phyloP scores from a whole-genome alignment of 352 stramenopile species.

The Pythium biforme region DNA sequence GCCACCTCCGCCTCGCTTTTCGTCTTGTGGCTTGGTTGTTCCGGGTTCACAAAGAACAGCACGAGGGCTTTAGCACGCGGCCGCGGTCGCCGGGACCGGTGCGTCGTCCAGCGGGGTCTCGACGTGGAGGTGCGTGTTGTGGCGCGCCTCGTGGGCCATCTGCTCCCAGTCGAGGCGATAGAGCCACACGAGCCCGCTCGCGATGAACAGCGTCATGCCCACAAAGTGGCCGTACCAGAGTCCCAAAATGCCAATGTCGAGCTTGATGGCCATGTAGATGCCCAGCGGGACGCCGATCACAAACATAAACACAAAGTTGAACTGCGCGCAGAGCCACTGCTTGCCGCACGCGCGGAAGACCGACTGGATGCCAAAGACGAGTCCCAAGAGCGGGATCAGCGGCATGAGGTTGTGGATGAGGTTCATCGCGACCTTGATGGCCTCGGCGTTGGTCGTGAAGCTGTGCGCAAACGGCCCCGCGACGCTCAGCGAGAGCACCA shows the following conservation, averaged over 20 bases:
- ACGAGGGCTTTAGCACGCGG: conserved; percentile 7
- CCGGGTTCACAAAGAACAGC: neutral
- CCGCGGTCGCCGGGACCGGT: neutral
- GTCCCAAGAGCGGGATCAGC: conserved; percentile 44
- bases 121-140: conserved; percentile 41
- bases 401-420: conserved; percentile 45
- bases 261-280: conserved; percentile 44
- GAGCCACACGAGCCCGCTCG: conserved; percentile 20
- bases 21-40: neutral
- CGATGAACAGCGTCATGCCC: conserved; percentile 22
- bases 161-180: conserved; percentile 30
- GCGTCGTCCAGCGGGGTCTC: conserved; percentile 20
- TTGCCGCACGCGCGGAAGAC: conserved; percentile 56
- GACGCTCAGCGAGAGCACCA: conserved; percentile 39
- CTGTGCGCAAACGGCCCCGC: conserved; percentile 38
- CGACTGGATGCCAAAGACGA: conserved; percentile 45
- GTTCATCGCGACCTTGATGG: conserved; percentile 31
- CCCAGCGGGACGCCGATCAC: conserved; percentile 51
- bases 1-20: neutral
- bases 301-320: conserved; percentile 61
- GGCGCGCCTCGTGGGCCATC: conserved; percentile 28
- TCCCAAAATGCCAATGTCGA: conserved; percentile 48
- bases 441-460: conserved; percentile 44
- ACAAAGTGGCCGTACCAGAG: conserved; percentile 69
- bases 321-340: conserved; percentile 50